phyloP scores from a whole-genome alignment of 2,329 filamentous ascomycete genomes.

The Teratosphaeria destructans region DNA sequence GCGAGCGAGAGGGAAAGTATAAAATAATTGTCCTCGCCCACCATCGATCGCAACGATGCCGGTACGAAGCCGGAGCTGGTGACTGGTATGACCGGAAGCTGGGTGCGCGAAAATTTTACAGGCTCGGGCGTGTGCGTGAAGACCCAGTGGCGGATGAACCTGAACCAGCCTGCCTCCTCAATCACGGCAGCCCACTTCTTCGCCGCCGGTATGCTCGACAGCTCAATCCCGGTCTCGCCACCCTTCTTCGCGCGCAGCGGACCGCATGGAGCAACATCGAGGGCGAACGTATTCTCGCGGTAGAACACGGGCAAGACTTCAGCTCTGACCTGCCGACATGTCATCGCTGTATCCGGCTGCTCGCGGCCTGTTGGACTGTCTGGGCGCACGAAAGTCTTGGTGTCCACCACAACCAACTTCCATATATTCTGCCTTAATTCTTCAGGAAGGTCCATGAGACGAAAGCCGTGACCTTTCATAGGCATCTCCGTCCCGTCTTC shows the following conservation, averaged over 20 bases:
- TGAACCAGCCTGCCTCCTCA: conserved; percentile 1
- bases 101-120: not conserved
- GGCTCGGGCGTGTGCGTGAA: not conserved
- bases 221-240: not conserved
- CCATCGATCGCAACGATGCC: not conserved
- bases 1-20: not conserved
- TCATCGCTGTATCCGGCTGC: conserved; percentile 19
- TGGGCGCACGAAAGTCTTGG: conserved; percentile 12
- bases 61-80: not conserved
- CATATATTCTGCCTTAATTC: conserved; percentile 11
- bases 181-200: conserved; percentile 10
- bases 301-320: conserved; percentile 19
- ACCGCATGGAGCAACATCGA: conserved; percentile 6
- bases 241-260: not conserved
- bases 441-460: conserved; percentile 9
- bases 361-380: conserved; percentile 7
- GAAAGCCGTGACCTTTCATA: not conserved
- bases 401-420: conserved; percentile 11
- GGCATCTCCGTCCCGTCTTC: not conserved
- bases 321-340: conserved; percentile 1
- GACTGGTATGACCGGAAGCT: not conserved
- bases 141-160: not conserved
- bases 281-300: conserved; percentile 14
- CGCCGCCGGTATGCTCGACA: not conserved
- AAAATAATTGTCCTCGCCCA: not conserved